Conservation (phyloP, 495 filamentous ascomycete species). For the Aspergillus mulundensis region DNA sequence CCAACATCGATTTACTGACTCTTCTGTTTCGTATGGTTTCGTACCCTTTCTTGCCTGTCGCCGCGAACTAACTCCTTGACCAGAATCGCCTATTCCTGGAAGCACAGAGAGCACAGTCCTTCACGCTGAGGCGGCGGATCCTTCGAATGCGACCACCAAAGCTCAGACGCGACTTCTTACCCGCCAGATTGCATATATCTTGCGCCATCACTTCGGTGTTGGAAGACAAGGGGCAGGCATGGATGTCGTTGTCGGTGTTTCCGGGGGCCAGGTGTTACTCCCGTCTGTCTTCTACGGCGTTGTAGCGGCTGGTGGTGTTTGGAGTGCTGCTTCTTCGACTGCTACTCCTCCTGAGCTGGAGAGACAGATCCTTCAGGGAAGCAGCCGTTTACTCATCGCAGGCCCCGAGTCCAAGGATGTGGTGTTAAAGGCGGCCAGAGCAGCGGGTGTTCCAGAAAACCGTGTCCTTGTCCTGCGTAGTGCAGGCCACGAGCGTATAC, state of each 20-base stretch:
- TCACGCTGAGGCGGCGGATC: constrained; percentile 46
- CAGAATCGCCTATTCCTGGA: constrained; percentile 25
- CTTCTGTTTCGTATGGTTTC: constrained; percentile 9
- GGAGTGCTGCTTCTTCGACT: constrained; percentile 33
- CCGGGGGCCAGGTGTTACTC: constrained; percentile 45
- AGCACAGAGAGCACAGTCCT: constrained; percentile 34
- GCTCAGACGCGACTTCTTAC: constrained; percentile 37
- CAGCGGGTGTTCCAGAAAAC: constrained; percentile 53
- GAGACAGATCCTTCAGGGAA: constrained; percentile 32
- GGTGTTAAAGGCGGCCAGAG: constrained; percentile 49
- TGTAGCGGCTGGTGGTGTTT: constrained; percentile 49
- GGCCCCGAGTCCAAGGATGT: constrained; percentile 10
- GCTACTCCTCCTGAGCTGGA: constrained; percentile 39
- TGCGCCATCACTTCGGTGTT: constrained; percentile 45
- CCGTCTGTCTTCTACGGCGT: constrained; percentile 45
- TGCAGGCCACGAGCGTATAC: constrained; percentile 13
- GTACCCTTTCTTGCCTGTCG: not conserved
- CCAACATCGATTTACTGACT: constrained; percentile 14
- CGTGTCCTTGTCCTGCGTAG: constrained; percentile 24
- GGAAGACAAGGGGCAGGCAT: constrained; percentile 42
- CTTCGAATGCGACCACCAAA: constrained; percentile 45
- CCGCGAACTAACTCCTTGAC: not conserved
- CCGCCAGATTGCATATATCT: constrained; percentile 41
- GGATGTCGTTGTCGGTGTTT: constrained; percentile 49
- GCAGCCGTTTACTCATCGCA: constrained; percentile 12